Conservation (phyloP, 306 rosid species). For the Cucurbita ficifolia region DNA sequence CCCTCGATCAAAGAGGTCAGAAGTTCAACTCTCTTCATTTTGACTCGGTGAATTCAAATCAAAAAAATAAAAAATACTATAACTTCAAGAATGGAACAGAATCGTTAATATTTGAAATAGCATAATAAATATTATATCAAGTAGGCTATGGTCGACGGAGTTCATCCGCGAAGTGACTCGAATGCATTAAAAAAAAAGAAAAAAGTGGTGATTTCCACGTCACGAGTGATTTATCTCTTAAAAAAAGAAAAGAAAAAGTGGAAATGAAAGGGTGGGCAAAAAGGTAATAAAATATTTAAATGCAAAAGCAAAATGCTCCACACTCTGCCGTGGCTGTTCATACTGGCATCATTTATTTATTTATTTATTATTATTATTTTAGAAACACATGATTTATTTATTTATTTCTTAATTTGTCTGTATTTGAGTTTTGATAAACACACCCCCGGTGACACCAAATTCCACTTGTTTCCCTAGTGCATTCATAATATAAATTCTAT, state of each 20-base stretch:
- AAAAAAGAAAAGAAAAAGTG: neutral
- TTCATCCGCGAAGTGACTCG: neutral
- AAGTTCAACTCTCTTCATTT: too few species aligned
- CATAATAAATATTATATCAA: too few species aligned
- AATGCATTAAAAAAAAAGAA: neutral
- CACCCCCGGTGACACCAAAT: neutral
- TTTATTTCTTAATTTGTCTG: neutral
- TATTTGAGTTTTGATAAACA: neutral
- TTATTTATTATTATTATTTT: too few species aligned
- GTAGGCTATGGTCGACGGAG: too few species aligned
- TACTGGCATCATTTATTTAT: neutral
- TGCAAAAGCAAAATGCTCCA: neutral
- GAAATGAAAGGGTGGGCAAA: neutral
- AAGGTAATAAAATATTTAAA: neutral
- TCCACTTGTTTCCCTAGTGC: neutral
- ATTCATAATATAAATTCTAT: neutral
- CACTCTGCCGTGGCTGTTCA: neutral
- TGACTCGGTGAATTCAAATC: too few species aligned
- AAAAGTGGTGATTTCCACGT: slow-evolving; percentile 5
- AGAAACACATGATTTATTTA: too few species aligned
- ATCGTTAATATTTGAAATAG: too few species aligned
- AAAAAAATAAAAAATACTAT: too few species aligned
- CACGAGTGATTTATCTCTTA: neutral
- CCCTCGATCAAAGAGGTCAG: too few species aligned
- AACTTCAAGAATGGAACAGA: too few species aligned